These are phyloP conservation scores for Citrus mangshanensis DNA, from an alignment of 345 rosid genomes.

Conservation along the genomic window DNA sequence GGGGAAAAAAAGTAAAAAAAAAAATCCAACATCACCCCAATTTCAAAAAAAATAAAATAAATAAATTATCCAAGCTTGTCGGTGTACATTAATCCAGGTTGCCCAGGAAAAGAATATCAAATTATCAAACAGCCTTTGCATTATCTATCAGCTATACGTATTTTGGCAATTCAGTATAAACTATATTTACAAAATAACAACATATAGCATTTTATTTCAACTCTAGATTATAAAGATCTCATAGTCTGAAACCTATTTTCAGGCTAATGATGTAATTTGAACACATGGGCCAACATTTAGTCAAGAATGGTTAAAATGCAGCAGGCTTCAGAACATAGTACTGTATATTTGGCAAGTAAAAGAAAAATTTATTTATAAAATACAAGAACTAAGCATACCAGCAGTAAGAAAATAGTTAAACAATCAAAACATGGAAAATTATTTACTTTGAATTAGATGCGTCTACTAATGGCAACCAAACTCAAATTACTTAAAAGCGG, in stretches of 20 bases:
- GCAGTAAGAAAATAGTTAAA: neutral
- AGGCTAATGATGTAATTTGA: neutral
- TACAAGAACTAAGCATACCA: conserved; percentile 4
- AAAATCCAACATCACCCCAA: neutral
- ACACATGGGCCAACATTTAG: neutral
- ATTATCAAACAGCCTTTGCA: neutral
- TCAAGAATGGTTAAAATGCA: neutral
- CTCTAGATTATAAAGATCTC: neutral
- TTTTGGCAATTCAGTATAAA: neutral
- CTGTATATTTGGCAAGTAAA: neutral
- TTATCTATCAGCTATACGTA: neutral
- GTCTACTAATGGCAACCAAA: neutral
- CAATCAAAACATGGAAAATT: neutral
- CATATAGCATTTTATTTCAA: neutral
- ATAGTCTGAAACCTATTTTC: neutral
- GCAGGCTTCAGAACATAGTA: neutral
- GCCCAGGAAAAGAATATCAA: neutral
- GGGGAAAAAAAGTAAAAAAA: neutral
- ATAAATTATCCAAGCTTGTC: neutral
- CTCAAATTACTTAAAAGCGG: neutral
- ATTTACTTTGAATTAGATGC: neutral
- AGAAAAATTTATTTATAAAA: neutral
- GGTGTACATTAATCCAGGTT: neutral
- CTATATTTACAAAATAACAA: neutral
- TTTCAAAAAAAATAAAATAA: neutral